These are phyloP conservation scores for Hericium coralloides DNA, from an alignment of 768 basidiomycete species.

Conservation along the genomic window DNA sequence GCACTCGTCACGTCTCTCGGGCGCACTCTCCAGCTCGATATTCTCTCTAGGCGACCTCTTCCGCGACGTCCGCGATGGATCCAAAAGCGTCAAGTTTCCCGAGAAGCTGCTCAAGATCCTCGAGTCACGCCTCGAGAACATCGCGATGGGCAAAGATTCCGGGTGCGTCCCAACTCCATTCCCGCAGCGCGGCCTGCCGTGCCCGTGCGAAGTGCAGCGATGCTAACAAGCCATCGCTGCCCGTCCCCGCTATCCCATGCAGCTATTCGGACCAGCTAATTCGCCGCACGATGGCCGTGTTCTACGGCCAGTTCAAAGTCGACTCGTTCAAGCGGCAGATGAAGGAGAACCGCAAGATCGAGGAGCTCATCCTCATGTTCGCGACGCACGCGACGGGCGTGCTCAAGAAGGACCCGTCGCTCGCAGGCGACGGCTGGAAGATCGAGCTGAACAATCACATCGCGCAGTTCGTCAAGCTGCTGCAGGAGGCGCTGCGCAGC, in stretches of 20 bases:
- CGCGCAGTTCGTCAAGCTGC: conserved; percentile 75
- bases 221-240: not conserved
- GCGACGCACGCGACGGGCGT: conserved; percentile 84
- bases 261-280: conserved; percentile 89
- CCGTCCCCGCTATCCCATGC: not conserved
- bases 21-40: conserved; percentile 47
- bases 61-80: conserved; percentile 68
- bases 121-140: conserved; percentile 82
- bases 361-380: conserved; percentile 94
- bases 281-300: conserved; percentile 83
- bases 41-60: conserved; percentile 69
- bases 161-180: conserved; percentile 46
- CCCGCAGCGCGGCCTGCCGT: not conserved
- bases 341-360: conserved; percentile 95
- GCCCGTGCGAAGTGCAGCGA: not conserved
- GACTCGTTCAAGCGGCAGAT: conserved; percentile 82
- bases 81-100: conserved; percentile 86
- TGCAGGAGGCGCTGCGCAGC: conserved; percentile 68
- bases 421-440: conserved; percentile 88
- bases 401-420: conserved; percentile 81
- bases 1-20: conserved; percentile 56
- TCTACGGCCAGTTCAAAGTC: conserved; percentile 84
- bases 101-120: conserved; percentile 89
- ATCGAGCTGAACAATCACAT: conserved; percentile 89
- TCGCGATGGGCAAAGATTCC: conserved; percentile 88